Conservation (phyloP, 176 grass and related monocot genomes). For the Carex kokanica region DNA sequence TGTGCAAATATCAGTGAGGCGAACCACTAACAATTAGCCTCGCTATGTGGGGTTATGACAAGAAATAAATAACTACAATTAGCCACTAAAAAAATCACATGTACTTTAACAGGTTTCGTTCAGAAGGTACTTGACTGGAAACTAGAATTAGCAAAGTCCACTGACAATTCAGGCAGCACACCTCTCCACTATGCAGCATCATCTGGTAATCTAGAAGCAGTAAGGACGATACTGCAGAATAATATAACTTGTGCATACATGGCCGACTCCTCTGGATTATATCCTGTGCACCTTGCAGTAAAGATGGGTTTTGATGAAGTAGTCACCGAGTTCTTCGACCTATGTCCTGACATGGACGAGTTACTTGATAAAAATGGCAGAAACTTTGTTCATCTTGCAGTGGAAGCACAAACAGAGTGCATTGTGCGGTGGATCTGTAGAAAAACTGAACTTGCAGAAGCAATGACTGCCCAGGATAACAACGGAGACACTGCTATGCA, state of each 20-base stretch:
- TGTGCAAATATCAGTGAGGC: no score
- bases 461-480: not conserved
- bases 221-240: not conserved
- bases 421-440: not conserved
- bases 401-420: not conserved
- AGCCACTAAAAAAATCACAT: not conserved
- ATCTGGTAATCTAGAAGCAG: not conserved
- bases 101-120: conserved; percentile 23
- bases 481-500: not conserved
- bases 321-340: not conserved
- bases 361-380: not conserved
- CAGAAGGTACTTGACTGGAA: conserved; percentile 17
- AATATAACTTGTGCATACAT: not conserved
- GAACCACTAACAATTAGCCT: no score
- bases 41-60: no score
- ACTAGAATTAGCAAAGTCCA: not conserved
- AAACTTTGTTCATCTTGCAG: conserved; percentile 12
- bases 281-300: conserved; percentile 34
- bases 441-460: not conserved
- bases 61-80: no score
- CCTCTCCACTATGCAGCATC: conserved; percentile 36
- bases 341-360: not conserved
- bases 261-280: conserved; percentile 16
- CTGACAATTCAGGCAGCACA: conserved; percentile 30
- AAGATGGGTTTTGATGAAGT: not conserved